Conservation (phyloP, 164 flowering plant genomes). For the Houttuynia cordata region DNA sequence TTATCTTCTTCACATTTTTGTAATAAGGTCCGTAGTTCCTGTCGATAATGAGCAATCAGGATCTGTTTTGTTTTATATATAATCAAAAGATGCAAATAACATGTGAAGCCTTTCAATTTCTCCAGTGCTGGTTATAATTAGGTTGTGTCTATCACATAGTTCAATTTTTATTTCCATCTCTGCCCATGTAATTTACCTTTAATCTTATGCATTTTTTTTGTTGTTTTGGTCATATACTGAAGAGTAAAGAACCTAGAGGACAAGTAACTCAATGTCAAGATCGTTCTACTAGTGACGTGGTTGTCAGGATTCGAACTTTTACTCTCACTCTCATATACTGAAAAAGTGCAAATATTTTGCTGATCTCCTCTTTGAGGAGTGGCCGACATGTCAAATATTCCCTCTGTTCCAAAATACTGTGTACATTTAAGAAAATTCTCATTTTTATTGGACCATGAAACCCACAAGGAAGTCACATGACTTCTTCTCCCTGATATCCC, state of each 20-base stretch:
- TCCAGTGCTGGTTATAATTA: too few relatives aligned
- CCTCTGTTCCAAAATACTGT: too few relatives aligned
- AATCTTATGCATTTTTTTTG: background rate
- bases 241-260: conserved; percentile 4
- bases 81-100: background rate
- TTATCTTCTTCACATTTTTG: background rate
- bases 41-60: background rate
- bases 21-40: background rate
- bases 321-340: conserved; percentile 67
- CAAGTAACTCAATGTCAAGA: conserved; percentile 38
- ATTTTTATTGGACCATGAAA: too few relatives aligned
- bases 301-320: conserved; percentile 77
- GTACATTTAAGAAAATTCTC: too few relatives aligned
- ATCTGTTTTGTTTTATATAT: background rate
- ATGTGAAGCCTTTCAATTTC: background rate
- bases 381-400: conserved; percentile 96
- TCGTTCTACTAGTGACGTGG: conserved; percentile 74
- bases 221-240: background rate
- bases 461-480: too few relatives aligned
- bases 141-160: too few relatives aligned
- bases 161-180: background rate
- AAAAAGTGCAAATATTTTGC: conserved; percentile 69
- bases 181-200: background rate
- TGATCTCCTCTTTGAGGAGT: conserved; percentile 78
- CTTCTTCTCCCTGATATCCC: too few relatives aligned